A percentile compares a stretch with the other conserved stretches of the same genome.
Evolutionary conservation across 306 rosid genomes (phyloP).

Genomic region (Acacia melanoxylon): DNA sequence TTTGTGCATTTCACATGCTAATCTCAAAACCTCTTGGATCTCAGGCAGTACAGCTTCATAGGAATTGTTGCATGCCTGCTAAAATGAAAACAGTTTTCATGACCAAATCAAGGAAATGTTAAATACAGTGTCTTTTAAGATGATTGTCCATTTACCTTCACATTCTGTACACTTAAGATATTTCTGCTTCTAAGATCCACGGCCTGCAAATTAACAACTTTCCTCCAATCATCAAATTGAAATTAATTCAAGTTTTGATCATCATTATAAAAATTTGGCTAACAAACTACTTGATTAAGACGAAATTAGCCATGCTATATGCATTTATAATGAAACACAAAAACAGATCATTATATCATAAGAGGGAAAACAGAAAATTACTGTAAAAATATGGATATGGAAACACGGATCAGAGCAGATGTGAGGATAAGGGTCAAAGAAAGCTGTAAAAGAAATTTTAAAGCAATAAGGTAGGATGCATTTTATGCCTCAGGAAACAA

Average conservation of each 20-base stretch:
- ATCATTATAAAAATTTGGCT: constrained; percentile 13
- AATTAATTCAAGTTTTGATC: constrained; percentile 9
- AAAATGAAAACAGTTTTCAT: constrained; percentile 29
- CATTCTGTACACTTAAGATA: constrained; percentile 45
- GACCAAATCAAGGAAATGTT: constrained; percentile 27
- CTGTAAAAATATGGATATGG: constrained; percentile 5
- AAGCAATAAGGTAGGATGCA: background rate
- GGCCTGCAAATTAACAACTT: constrained; percentile 65
- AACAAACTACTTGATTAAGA: constrained; percentile 3
- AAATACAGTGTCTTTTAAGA: constrained; percentile 16
- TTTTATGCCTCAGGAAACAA: constrained; percentile 26
- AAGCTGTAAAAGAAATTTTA: background rate
- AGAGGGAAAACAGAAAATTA: constrained; percentile 12
- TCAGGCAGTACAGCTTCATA: constrained; percentile 70
- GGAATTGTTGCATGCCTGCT: constrained; percentile 57
- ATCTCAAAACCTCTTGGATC: constrained; percentile 68
- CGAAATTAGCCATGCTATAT: constrained; percentile 21
- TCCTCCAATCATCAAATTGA: constrained; percentile 35
- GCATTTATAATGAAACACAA: constrained; percentile 23
- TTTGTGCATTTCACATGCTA: constrained; percentile 80
- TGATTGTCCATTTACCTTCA: constrained; percentile 53
- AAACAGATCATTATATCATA: constrained; percentile 8
- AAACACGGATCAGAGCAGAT: background rate
- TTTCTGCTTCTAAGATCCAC: constrained; percentile 75
- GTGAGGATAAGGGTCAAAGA: background rate